These are phyloP conservation scores for Apiospora aurea DNA, from an alignment of 2,329 filamentous ascomycete genomes.

Conservation along the genomic window DNA sequence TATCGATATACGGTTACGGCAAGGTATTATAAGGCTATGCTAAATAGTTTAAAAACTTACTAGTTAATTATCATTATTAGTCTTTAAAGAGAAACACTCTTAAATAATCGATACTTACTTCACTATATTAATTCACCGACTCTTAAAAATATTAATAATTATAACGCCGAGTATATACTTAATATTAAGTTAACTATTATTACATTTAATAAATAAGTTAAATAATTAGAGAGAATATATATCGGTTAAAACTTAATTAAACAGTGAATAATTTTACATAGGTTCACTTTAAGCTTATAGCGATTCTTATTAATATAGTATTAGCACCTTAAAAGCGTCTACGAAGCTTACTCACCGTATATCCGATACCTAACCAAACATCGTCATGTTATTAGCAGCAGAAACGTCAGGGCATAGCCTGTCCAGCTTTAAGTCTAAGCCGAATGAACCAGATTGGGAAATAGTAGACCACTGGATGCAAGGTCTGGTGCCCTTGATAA, in stretches of 20 bases:
- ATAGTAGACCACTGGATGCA: neutral
- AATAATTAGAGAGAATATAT: neutral
- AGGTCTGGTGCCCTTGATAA: neutral
- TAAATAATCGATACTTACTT: too few relatives aligned
- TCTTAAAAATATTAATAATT: too few relatives aligned
- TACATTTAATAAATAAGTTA: too few relatives aligned
- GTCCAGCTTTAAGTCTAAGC: neutral
- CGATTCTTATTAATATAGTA: constrained; percentile 1
- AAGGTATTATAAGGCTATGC: too few relatives aligned
- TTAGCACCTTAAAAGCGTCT: neutral
- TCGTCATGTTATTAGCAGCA: neutral
- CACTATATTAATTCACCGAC: too few relatives aligned
- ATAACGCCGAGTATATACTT: too few relatives aligned
- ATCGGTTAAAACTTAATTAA: neutral
- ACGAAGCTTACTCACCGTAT: neutral
- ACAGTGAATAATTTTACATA: neutral
- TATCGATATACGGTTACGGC: too few relatives aligned
- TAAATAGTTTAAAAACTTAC: too few relatives aligned
- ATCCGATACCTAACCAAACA: neutral
- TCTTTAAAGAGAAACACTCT: too few relatives aligned
- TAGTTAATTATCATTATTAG: too few relatives aligned
- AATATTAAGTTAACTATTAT: too few relatives aligned
- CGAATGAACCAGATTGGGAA: constrained; percentile 1
- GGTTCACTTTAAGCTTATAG: neutral
- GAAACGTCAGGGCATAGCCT: neutral